phyloP scores from a whole-genome alignment of 2,329 filamentous ascomycete species.

The Aspergillus sp. region DNA sequence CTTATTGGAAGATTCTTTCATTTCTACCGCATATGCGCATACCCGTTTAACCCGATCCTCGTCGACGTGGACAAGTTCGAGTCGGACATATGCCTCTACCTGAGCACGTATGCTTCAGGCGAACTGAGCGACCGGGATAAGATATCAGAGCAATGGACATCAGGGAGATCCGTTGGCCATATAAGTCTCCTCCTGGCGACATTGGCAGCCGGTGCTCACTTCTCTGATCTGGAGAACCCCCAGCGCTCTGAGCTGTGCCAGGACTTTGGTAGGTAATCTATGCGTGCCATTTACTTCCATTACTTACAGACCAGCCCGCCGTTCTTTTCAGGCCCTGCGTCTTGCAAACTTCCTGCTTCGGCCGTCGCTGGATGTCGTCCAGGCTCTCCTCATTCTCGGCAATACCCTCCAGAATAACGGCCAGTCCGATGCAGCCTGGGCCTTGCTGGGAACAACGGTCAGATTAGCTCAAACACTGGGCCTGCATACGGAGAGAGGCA shows the following conservation, averaged over 20 bases:
- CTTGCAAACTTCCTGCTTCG: conserved; percentile 60
- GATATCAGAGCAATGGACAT: conserved; percentile 26
- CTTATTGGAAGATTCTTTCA: conserved; percentile 29
- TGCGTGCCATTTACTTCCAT: too few species aligned
- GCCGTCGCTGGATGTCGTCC: conserved; percentile 56
- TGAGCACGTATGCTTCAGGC: conserved; percentile 25
- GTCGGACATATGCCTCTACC: conserved; percentile 28
- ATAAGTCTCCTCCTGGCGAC: conserved; percentile 32
- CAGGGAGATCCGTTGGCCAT: conserved; percentile 26
- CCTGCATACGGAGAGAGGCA: conserved; percentile 39
- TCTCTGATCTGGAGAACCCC: conserved; percentile 28
- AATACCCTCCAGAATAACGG: conserved; percentile 44
- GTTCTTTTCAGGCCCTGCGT: conserved; percentile 51
- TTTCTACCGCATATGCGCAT: conserved; percentile 28
- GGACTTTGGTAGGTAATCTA: conserved; percentile 25
- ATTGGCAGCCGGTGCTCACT: conserved; percentile 32
- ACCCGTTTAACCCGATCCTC: conserved; percentile 34
- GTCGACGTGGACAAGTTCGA: conserved; percentile 33
- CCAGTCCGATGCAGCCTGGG: conserved; percentile 34
- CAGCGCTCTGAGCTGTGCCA: conserved; percentile 25
- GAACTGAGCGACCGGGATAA: conserved; percentile 20
- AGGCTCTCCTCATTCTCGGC: conserved; percentile 56
- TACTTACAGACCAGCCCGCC: conserved; percentile 20
- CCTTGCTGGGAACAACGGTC: conserved; percentile 30
- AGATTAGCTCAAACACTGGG: conserved; percentile 36